Conservation (phyloP, 2,329 filamentous ascomycete species). For the Fusarium piperis region DNA sequence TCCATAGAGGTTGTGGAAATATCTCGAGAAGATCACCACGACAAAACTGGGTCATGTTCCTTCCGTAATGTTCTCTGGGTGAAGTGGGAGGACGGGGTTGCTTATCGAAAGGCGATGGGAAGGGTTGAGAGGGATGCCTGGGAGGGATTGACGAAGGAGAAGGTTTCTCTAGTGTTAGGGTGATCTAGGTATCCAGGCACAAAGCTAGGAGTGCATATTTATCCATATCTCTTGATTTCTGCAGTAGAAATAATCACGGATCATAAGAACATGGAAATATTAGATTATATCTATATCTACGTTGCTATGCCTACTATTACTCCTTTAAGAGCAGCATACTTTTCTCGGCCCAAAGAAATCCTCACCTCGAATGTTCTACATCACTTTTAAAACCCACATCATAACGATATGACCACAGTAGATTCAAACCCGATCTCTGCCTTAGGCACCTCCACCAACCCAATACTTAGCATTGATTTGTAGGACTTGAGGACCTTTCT, state of each 20-base stretch:
- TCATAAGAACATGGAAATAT: too few species aligned
- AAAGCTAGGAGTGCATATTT: too few species aligned
- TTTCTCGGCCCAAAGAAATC: too few species aligned
- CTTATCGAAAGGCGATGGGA: slow-evolving; percentile 6
- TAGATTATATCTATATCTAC: too few species aligned
- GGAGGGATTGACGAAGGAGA: slow-evolving; percentile 4
- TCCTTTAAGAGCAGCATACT: too few species aligned
- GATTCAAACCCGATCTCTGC: not conserved
- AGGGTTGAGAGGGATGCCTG: not conserved
- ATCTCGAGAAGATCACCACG: not conserved
- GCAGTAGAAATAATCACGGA: too few species aligned
- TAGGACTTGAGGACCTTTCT: slow-evolving; percentile 76
- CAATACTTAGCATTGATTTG: slow-evolving; percentile 68
- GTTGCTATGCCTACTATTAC: too few species aligned
- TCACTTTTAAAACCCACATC: too few species aligned
- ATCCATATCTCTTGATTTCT: too few species aligned
- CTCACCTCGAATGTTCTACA: too few species aligned
- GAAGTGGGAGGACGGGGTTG: slow-evolving; percentile 3
- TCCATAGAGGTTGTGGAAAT: not conserved
- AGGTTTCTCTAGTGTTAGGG: slow-evolving; percentile 2
- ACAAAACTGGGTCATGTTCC: not conserved
- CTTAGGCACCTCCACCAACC: not conserved
- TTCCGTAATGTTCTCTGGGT: slow-evolving; percentile 18
- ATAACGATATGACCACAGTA: not conserved
- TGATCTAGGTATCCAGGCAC: not conserved